Base-by-base conservation (phyloP, 495 filamentous ascomycete genomes). In the Schizothecium vesticola region DNA sequence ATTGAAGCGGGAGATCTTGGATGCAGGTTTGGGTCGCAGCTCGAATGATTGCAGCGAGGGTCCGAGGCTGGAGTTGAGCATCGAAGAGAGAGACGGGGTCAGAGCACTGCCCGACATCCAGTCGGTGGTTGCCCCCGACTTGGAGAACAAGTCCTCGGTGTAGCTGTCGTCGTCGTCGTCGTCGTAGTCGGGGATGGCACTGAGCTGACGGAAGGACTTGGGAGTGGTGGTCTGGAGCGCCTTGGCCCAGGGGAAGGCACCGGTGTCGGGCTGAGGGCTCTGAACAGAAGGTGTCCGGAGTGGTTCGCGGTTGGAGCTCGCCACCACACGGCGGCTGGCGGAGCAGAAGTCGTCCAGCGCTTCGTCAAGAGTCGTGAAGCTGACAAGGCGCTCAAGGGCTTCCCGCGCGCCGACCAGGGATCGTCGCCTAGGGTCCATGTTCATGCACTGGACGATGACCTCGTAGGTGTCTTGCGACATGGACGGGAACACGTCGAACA, bases 391-490 rank as follows among this genome's bases (percentile, higher is more conserved):
- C 64, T 88, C 78, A 59, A 98, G 87, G 58, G 88, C 89, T 10
- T 92, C 86, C 68, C 91, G 91, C 63, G 93, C 88, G 67, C 83
- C 90, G 31, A 83, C 82, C 55, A 99, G 82, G 13, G 93, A 97
- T 60, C 95, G 90, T 84, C 93, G 97, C 69, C 85, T 84, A 12
- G 95, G 96, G 79, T 98, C 94, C 71, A 98, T 81, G 69, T 92
- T 89, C 84, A 99, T 84, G 73, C 92, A 93, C 74, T 94, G 86
- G 29, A 89, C 85, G 78, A 99, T 86, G 69, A 98, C 92, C 78
- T 96, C 92, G 75, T 90, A 99, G 0, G 95, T 97, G 75, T 99
- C 95, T 75, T 96, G 92, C 66, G 94, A 97, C 93, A 99, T 94
- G 77, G 92, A 96, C 28, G 95, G 93, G 79, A 99, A 99, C 74